A percentile compares a stretch with the other conserved stretches of the same genome.
Evolutionary conservation across 2,329 filamentous ascomycete genomes (phyloP).

Genomic region (Cordyceps fumosorosea): DNA sequence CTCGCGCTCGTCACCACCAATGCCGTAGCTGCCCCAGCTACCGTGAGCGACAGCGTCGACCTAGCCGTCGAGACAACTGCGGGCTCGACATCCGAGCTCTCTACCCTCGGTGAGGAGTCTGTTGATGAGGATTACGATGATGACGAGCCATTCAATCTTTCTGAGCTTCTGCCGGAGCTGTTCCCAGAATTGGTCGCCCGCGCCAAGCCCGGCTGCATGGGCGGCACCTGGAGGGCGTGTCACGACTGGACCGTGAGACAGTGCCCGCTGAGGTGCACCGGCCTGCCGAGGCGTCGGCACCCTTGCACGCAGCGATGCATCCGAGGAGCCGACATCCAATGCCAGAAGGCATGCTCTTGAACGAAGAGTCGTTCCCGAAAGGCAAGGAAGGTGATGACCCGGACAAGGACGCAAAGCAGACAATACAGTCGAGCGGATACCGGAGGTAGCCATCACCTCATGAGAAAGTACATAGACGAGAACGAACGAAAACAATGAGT

Average conservation of each 20-base stretch:
- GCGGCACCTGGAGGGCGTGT: background rate
- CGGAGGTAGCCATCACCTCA: too few species aligned
- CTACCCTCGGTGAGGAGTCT: background rate
- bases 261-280: slow-evolving; percentile 1
- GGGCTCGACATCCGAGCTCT: background rate
- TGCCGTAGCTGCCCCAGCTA: background rate
- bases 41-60: background rate
- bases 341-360: background rate
- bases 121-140: background rate
- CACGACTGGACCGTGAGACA: slow-evolving; percentile 3
- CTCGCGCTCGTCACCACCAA: background rate
- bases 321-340: background rate
- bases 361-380: background rate
- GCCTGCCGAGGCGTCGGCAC: slow-evolving; percentile 26
- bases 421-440: too few species aligned
- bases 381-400: too few species aligned
- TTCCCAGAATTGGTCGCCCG: background rate
- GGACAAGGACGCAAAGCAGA: too few species aligned
- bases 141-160: background rate
- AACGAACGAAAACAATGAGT: background rate
- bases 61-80: background rate
- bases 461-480: background rate
- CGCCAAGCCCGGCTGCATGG: slow-evolving; percentile 2
- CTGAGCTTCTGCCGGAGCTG: background rate
- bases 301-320: slow-evolving; percentile 25